Percentiles rank a stretch among this genome's conserved stretches.
These are phyloP conservation scores for Setaria viridis DNA, from an alignment of 202 grass and related monocot species.

Conservation along the genomic window DNA sequence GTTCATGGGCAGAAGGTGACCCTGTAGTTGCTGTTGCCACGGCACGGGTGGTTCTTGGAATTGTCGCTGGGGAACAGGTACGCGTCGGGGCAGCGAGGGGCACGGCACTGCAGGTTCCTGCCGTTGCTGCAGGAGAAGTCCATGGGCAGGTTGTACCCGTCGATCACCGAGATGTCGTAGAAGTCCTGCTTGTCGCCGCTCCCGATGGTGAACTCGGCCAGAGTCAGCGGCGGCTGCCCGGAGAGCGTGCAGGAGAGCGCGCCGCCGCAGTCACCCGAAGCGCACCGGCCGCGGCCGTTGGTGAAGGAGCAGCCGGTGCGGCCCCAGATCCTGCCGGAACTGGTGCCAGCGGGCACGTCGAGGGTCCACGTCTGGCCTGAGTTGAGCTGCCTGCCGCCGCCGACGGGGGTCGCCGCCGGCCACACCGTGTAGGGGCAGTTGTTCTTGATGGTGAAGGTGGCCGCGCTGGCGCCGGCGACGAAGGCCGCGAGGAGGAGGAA, in stretches of 20 bases:
- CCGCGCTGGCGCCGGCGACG: neutral
- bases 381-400: conserved; percentile 3
- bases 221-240: conserved; percentile 51
- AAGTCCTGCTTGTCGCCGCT: neutral
- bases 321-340: conserved; percentile 48
- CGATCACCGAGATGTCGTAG: conserved; percentile 60
- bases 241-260: conserved; percentile 40
- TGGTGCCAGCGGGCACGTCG: neutral
- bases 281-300: conserved; percentile 39
- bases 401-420: conserved; percentile 37
- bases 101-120: neutral
- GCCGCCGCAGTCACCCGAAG: conserved; percentile 59
- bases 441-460: conserved; percentile 48
- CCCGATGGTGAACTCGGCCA: conserved; percentile 53
- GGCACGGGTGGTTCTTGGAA: neutral
- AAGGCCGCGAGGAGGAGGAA: neutral
- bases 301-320: conserved; percentile 60
- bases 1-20: conserved; percentile 52
- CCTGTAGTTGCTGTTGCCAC: conserved; percentile 49
- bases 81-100: neutral
- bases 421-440: conserved; percentile 48
- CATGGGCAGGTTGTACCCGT: conserved; percentile 61
- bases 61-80: neutral
- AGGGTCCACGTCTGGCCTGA: conserved; percentile 9
- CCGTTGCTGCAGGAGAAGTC: conserved; percentile 45